Evolutionary conservation across 2,329 filamentous ascomycete species (phyloP), one percentile per base, ranked within the genome.

Genomic region (Trichoderma koningiopsis): DNA sequence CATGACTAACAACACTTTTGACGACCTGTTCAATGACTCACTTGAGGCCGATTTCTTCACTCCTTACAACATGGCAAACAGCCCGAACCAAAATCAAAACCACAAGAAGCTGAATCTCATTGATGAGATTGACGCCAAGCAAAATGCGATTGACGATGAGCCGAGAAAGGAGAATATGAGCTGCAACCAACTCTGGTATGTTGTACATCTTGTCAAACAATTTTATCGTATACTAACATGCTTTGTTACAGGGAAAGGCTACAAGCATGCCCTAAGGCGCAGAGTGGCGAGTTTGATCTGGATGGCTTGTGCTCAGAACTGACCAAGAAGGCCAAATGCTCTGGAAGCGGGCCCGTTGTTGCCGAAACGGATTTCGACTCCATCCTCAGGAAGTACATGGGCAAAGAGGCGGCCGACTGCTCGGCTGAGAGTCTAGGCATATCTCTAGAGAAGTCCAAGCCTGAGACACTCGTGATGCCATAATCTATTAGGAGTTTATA

Each of bases 251-350:
- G 95, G 96, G 94, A 97, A 80, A 93, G 93, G 81, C 81, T 97
- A 27, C 93, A 96, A 82, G 88, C 87, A 43, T 96, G 94, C 79
- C 90, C 93, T 70, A 94, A 92, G 78, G 96, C 97, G 74, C 92
- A 94, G 77, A 92, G 88, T 69, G 94, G 94, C 74, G 94, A 96
- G 74, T 93, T 98, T 73, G 96, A 99, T 74, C 91, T 99, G 60
- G 96, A 99, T 77, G 90, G 91, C 40, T 87, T 99, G 29, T 99
- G 96, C 82, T 92, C 91, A 5, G 94, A 99, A 78, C 88, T 99
- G 16, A 92, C 95, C 72, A 92, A 94, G 79, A 99, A 99, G 83
- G 96, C 96, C 69, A 96, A 95, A 77, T 99, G 96, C 80, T 97
- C 94, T 0, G 92, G 97, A 74, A 91, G 87, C 22, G 95, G 96